These are phyloP conservation scores for Botryotinia narcissicola DNA, from an alignment of 2,329 filamentous ascomycete species.

Conservation along the genomic window DNA sequence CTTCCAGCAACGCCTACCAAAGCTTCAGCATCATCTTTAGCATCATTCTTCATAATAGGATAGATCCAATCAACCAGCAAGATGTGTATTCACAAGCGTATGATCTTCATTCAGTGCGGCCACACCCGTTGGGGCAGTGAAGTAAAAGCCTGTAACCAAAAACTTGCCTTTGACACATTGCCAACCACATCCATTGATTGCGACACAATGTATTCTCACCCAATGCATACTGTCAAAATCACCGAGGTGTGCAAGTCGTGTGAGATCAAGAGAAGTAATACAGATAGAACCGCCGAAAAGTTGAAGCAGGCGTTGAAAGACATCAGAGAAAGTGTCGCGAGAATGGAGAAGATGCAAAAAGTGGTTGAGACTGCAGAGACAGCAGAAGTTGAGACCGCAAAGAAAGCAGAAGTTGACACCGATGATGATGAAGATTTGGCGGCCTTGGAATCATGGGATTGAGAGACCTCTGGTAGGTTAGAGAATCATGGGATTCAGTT, in stretches of 20 bases:
- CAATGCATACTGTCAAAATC: conserved; percentile 10
- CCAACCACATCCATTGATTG: conserved; percentile 1
- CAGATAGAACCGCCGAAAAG: background rate
- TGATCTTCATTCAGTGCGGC: conserved; percentile 1
- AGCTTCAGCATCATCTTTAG: background rate
- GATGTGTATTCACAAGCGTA: conserved; percentile 3
- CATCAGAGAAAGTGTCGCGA: conserved; percentile 7
- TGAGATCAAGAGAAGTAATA: background rate
- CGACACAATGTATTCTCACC: conserved; percentile 10
- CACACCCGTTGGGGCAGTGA: background rate
- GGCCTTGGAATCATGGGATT: conserved; percentile 13
- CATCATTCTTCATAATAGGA: background rate
- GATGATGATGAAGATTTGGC: background rate
- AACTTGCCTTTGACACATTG: background rate
- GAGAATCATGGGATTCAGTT: background rate
- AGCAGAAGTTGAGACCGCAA: background rate
- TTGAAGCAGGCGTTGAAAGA: conserved; percentile 10
- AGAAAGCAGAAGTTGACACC: background rate
- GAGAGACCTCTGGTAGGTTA: background rate
- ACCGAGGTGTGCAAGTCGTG: background rate
- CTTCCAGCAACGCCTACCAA: background rate
- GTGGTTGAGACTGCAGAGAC: background rate
- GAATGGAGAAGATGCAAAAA: conserved; percentile 15
- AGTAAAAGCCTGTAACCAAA: background rate
- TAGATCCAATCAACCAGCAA: conserved; percentile 2